Percentiles rank a stretch among this genome's conserved stretches.
These are phyloP conservation scores for Penicillium silybi DNA, from an alignment of 495 filamentous ascomycete genomes.

Conservation along the genomic window DNA sequence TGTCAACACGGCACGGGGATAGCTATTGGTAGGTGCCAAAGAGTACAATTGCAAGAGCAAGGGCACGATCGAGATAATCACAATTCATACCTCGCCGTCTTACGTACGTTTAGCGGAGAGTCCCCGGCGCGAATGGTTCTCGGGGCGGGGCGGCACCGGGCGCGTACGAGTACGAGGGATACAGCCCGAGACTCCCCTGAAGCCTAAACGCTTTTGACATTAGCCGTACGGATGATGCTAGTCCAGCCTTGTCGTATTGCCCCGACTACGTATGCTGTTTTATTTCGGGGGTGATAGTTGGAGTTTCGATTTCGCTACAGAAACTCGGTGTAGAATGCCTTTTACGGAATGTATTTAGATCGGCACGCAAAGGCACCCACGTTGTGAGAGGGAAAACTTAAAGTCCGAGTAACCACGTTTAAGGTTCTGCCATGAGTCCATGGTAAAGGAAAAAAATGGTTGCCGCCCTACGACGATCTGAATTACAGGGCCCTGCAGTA, in stretches of 20 bases:
- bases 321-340: slow-evolving; percentile 4
- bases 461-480: not conserved
- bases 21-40: not conserved
- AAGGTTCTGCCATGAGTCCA: slow-evolving; percentile 1
- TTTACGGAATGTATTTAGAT: not conserved
- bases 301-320: not conserved
- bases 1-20: not conserved
- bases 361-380: not conserved
- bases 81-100: slow-evolving; percentile 13
- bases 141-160: slow-evolving; percentile 24
- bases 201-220: not conserved
- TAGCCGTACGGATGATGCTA: not conserved
- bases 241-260: not conserved
- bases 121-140: slow-evolving; percentile 12
- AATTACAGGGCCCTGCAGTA: not conserved
- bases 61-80: not conserved
- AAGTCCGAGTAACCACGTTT: not conserved
- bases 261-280: not conserved
- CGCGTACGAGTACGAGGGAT: slow-evolving; percentile 28
- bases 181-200: slow-evolving; percentile 4
- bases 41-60: not conserved
- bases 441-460: not conserved
- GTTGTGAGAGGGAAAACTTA: not conserved
- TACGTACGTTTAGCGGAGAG: slow-evolving; percentile 22
- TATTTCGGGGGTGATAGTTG: not conserved